Evolutionary conservation across 257 asterid species (phyloP).

Genomic region (Solanum arcanum): DNA sequence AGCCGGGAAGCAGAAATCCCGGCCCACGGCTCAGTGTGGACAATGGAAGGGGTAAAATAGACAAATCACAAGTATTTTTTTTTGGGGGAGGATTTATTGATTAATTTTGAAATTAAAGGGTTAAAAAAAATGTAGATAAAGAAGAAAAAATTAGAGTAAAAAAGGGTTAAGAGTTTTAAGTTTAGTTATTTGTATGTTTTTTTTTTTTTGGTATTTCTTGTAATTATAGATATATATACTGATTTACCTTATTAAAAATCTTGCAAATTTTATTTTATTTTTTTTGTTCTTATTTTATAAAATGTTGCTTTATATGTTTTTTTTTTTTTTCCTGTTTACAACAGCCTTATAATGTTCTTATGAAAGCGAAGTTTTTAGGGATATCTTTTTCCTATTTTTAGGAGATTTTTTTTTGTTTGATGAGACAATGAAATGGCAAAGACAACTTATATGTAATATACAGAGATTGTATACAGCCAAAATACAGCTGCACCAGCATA

Average conservation of each 20-base stretch:
- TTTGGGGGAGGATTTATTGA: slow-evolving; percentile 10
- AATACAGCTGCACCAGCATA: background rate
- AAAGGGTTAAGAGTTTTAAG: background rate
- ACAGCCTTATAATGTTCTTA: background rate
- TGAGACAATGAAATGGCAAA: background rate
- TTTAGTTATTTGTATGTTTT: background rate
- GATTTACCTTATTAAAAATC: background rate
- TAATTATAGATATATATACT: background rate
- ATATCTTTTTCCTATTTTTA: background rate
- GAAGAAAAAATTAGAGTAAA: background rate
- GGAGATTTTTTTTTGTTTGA: background rate
- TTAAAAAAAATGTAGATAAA: slow-evolving; percentile 6
- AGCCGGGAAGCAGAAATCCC: slow-evolving; percentile 72
- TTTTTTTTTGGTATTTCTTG: background rate
- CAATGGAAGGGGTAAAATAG: slow-evolving; percentile 54
- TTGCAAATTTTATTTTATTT: background rate
- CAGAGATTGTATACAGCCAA: background rate
- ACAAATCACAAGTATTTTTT: slow-evolving; percentile 1
- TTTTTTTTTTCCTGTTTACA: background rate
- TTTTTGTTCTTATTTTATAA: background rate
- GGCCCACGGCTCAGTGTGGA: slow-evolving; percentile 77
- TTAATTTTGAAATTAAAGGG: slow-evolving; percentile 6
- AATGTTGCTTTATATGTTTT: background rate
- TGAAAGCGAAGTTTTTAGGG: background rate
- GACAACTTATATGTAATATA: background rate